Evolutionary conservation across 768 basidiomycete genomes (phyloP).

Genomic region (Suillus decipiens): DNA sequence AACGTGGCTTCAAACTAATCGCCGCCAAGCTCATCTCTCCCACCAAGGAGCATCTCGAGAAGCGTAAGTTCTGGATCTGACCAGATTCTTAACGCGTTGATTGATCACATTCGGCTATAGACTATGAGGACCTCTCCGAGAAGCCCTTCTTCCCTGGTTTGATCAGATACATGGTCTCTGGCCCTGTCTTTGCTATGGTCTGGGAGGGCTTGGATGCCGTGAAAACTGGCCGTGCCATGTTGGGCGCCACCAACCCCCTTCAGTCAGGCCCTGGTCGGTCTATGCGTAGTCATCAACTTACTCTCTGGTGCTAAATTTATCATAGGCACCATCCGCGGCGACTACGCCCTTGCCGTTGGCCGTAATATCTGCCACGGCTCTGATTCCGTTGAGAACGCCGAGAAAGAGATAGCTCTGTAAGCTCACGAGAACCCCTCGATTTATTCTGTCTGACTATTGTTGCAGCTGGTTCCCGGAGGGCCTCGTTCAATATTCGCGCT

Average conservation of each 20-base stretch:
- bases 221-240: constrained; percentile 95
- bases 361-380: constrained; percentile 95
- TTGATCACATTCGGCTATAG: constrained; percentile 38
- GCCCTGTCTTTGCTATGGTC: constrained; percentile 95
- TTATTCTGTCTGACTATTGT: neutral
- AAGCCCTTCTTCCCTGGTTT: constrained; percentile 97
- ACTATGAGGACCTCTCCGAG: constrained; percentile 94
- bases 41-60: constrained; percentile 82
- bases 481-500: constrained; percentile 66
- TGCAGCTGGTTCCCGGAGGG: constrained; percentile 92
- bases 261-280: constrained; percentile 77
- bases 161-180: constrained; percentile 94
- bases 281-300: neutral
- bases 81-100: neutral
- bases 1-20: constrained; percentile 96
- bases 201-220: constrained; percentile 94
- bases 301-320: constrained; percentile 11
- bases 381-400: constrained; percentile 83
- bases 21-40: constrained; percentile 91
- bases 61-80: constrained; percentile 51
- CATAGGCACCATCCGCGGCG: constrained; percentile 91
- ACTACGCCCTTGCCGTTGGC: constrained; percentile 91
- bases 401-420: constrained; percentile 94
- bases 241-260: constrained; percentile 96
- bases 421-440: constrained; percentile 29